Base-by-base conservation (phyloP, 2,329 filamentous ascomycete genomes). In the Colletotrichum sublineola region DNA sequence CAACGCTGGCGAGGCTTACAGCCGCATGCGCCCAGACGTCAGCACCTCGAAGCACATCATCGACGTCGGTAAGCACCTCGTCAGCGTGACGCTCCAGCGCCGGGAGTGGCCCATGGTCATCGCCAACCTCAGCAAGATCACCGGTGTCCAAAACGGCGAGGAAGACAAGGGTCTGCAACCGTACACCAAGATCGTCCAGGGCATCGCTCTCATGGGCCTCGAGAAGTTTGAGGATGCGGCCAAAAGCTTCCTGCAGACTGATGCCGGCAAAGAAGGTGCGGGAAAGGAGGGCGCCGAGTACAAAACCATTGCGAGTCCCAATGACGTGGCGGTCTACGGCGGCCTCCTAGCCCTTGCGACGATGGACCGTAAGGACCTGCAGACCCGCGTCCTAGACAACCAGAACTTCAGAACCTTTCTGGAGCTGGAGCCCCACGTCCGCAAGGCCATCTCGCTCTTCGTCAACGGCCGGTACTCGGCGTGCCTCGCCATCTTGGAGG, bases 251-350 rank as follows among this genome's bases (percentile, higher is more conserved):
- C 84, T 97, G 9, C 81, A 86, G 15, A 88, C 89, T 1, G 89
- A 93, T 48, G 68, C 72, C 62, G 68, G 68, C 57, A 75, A 74
- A 46, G 73, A 53, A 7, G 89, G 93, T 48, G 67, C 72, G 33
- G 67, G 68, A 40, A 75, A 74, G 46, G 74, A 74, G 15, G 72
- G 72, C n/a, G 66, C 71, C 81, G 87, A 77, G 86, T 93, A 93
- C 80, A 93, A 90, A 73, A 89, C 93, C 63, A 87, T 97, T 36
- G 86, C 94, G 57, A 95, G 91, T 38, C 88, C 92, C 8, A 98
- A 98, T 79, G 96, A 99, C 77, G 86, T 99, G 31, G 96, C 96
- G 29, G 89, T 96, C 11, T 99, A 98, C 77, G 96, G 96, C 61
- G 95, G 94, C 6, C 89, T 99, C 33, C 92, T 96, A 75, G 94